Evolutionary conservation across 176 grass and related monocot genomes (phyloP).

Genomic region (Avena insularis): DNA sequence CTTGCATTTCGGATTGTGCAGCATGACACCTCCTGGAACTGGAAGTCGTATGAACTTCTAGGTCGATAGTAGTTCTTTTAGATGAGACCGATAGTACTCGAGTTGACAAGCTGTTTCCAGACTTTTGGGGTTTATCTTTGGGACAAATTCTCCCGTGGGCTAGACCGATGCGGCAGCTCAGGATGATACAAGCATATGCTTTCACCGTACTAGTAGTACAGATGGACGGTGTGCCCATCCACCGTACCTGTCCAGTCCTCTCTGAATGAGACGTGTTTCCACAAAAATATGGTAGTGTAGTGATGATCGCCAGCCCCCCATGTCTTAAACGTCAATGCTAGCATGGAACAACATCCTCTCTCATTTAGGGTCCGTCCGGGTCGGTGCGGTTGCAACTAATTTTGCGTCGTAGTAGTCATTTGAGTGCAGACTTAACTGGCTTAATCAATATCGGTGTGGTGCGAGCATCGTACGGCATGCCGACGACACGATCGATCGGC

Average conservation of each 20-base stretch:
- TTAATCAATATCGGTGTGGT: no score
- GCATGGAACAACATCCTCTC: neutral
- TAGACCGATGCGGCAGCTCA: neutral
- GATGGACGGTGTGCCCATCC: neutral
- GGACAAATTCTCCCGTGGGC: neutral
- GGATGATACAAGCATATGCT: neutral
- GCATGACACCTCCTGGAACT: no score
- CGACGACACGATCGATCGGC: no score
- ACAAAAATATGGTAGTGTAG: neutral
- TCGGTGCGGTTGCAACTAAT: neutral
- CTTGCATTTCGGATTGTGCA: neutral
- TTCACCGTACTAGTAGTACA: neutral
- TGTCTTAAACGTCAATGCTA: neutral
- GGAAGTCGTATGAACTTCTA: neutral
- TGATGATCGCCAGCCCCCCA: neutral
- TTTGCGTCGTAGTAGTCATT: neutral
- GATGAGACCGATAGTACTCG: neutral
- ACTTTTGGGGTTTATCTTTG: neutral
- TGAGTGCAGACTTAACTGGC: no score
- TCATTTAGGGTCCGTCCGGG: neutral
- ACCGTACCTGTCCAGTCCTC: neutral
- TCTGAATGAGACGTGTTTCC: neutral
- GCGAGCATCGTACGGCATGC: no score
- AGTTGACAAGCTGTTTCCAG: neutral
- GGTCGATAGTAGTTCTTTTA: neutral